Conservation (phyloP, 208 protist species). For the Crithidia fasciculata region DNA sequence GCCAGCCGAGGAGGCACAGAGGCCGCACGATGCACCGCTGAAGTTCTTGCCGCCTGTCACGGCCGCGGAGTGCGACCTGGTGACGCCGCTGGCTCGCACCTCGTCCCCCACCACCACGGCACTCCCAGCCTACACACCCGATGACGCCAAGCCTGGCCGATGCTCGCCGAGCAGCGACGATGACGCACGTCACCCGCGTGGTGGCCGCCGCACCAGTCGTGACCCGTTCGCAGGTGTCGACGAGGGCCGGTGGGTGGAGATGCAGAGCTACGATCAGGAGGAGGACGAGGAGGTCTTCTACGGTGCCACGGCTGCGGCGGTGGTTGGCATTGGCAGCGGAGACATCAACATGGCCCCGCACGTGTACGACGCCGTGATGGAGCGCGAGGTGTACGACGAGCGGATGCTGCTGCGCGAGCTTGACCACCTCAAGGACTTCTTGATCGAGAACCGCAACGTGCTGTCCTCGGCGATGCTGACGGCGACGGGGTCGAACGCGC, state of each 20-base stretch:
- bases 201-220: not conserved
- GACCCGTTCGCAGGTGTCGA: slow-evolving; percentile 16
- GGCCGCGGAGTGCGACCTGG: not conserved
- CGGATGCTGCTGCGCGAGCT: slow-evolving; percentile 73
- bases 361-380: slow-evolving; percentile 38
- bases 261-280: slow-evolving; percentile 31
- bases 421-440: slow-evolving; percentile 71
- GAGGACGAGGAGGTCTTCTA: slow-evolving; percentile 51
- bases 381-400: slow-evolving; percentile 42
- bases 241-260: slow-evolving; percentile 26
- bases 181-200: not conserved
- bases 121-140: not conserved
- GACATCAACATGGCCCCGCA: slow-evolving; percentile 39
- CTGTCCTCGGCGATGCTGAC: slow-evolving; percentile 80
- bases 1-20: not conserved
- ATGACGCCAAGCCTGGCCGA: not conserved
- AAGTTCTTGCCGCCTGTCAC: not conserved
- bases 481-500: slow-evolving; percentile 63
- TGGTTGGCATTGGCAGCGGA: slow-evolving; percentile 23
- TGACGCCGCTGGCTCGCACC: not conserved
- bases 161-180: slow-evolving; percentile 7
- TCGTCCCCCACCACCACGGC: not conserved
- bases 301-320: slow-evolving; percentile 27
- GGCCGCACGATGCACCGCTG: not conserved
- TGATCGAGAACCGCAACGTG: slow-evolving; percentile 72